Evolutionary conservation across 2,329 filamentous ascomycete genomes (phyloP), one percentile per base, ranked within the genome.

Genomic region (Didymosphaeria variabile): DNA sequence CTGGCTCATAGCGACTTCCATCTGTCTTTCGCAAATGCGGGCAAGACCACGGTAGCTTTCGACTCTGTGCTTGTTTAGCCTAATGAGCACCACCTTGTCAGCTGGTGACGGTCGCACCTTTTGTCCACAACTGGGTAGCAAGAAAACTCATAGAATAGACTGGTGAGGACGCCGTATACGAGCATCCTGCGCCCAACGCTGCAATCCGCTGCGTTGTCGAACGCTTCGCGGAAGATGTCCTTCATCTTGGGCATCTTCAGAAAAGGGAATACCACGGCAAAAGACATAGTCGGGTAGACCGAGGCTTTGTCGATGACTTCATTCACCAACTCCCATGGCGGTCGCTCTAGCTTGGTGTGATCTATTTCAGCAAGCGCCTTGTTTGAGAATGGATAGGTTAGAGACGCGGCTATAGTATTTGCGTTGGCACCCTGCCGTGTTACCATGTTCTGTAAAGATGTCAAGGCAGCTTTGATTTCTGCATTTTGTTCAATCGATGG

Each of bases 1-100:
- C 31, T 76, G 69, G 34, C 68, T 71, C 56, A 79, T 65, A 8
- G 70, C 70, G 32, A 72, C 76, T 62, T 84, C 81, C 19, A 85
- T 68, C 52, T 85, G 85, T 17, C 72, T 65, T 32, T 75, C 78
- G 62, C 82, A 83, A 10, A 78, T 66, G 2, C 68, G 65, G 0
- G 72, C 66, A 58, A 79, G 78, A 23, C 67, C 60, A 10, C 68
- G 55, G 55, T 65, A 62, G 15, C 42, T 57, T 52, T 60, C 66
- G 7, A 69, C 57, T 36, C 62, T 31, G 58, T 55, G n/a, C 42
- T 26, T 12, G 5, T 23, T 55, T 46, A 55, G 53, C 19, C 15
- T 10, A 8, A 19, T 40, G 9, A 40, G 17, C 15, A 29, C 21
- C 1, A 17, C 23, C 12, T 17, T 10, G 3, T 26, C 29, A 15